Base-by-base conservation (phyloP, 2,329 filamentous ascomycete genomes). In the Neurospora sp. region DNA sequence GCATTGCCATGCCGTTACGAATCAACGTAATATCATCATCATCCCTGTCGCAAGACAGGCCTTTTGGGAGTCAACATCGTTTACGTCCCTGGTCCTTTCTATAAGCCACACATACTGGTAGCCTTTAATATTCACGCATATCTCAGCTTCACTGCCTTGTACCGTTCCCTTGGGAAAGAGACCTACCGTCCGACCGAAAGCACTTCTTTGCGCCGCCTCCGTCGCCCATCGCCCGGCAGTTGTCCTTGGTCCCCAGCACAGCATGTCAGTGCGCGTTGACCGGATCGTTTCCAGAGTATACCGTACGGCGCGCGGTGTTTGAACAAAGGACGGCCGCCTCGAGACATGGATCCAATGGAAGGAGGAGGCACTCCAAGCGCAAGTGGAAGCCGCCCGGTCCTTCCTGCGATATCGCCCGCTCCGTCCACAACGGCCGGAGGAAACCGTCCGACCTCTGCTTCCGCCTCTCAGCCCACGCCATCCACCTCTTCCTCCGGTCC, bases 401-500 rank as follows among this genome's bases (percentile, higher is more conserved):
- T 57, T 8, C 71, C 67, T 10, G 69, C 70, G 23, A 70, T 37
- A 23, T 71, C 70, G 19, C 70, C 52, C 11, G 39, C 71, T 2
- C 36, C 69, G 28, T 37, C 71, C 37, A 12, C 66, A 37, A 68
- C 72, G 10, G 37, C 69, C 6, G 67, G 69, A 66, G 69, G 38
- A 37, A 72, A 70, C 68, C 72, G 71, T 43, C 68, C 66, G 33
- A 62, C 70, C 3, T 28, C 70, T 17, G 57, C 68, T 36, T 46
- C 68, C 52, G 67, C 28, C 8, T 70, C 70, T 40, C 43, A 41
- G 12, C 12, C 52, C 62, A 36, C 70, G 33, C 17, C 66, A 66
- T 71, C 70, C 28, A 62, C 52, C 36, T 76, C 78, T 15, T 75
- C 77, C 38, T 76, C 77, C 40, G 75, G 74, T 46, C 74, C 75